These are phyloP conservation scores for Yamadazyma buinensis DNA, from an alignment of 1,139 yeast species.

Conservation along the genomic window DNA sequence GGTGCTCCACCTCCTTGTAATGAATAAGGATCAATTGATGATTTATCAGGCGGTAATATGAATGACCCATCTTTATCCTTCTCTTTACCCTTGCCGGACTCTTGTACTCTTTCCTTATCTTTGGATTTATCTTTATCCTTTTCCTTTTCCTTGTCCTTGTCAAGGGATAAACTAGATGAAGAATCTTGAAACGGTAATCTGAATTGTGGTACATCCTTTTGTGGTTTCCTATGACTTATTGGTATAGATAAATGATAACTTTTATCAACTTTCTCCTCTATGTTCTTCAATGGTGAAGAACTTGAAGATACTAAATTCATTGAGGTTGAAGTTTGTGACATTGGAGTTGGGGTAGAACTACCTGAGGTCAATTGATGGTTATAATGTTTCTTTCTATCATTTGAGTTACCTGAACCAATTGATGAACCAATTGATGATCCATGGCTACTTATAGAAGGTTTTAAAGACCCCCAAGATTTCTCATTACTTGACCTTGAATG, in stretches of 20 bases:
- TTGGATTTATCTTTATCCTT: constrained; percentile 2
- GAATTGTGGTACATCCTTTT: constrained; percentile 45
- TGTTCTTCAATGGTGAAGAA: not conserved
- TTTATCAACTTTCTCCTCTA: constrained; percentile 8
- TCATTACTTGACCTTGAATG: constrained; percentile 6
- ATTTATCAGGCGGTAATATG: constrained; percentile 11
- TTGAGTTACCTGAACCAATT: constrained; percentile 7
- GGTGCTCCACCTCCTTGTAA: not conserved
- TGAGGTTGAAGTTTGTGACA: not conserved
- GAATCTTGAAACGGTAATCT: constrained; percentile 63
- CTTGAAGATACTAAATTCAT: not conserved
- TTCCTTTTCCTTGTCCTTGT: constrained; percentile 4
- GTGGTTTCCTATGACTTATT: constrained; percentile 18
- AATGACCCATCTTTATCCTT: constrained; percentile 4
- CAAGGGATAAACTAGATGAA: not conserved
- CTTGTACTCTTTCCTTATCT: not conserved
- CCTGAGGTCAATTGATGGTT: not conserved
- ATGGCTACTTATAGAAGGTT: constrained; percentile 13
- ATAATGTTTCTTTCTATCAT: constrained; percentile 5
- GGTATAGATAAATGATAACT: constrained; percentile 22
- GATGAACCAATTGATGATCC: constrained; percentile 9
- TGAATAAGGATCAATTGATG: constrained; percentile 22
- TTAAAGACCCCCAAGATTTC: constrained; percentile 6
- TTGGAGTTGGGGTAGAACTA: not conserved
- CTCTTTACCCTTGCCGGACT: no score